Percentiles rank a stretch among this genome's conserved stretches.
These are phyloP conservation scores for Boletus smithii DNA, from an alignment of 1,284 basidiomycete genomes.

Conservation along the genomic window DNA sequence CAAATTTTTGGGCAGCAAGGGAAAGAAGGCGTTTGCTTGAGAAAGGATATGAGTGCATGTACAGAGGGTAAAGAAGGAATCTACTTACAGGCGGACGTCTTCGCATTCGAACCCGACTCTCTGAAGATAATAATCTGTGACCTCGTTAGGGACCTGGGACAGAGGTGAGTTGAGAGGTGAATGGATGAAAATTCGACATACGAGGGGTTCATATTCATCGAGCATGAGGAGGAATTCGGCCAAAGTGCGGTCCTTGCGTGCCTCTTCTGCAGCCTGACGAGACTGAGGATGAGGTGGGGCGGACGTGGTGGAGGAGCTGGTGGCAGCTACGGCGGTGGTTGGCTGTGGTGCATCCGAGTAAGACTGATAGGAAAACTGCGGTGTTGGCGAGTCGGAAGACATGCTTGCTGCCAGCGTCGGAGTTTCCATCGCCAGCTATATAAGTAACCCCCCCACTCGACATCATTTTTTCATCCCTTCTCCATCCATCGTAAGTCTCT, in stretches of 20 bases:
- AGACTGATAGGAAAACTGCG: conserved; percentile 24
- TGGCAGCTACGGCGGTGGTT: conserved; percentile 9
- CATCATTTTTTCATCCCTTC: neutral
- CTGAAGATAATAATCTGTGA: conserved; percentile 97
- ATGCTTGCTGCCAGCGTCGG: conserved; percentile 36
- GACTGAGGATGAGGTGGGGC: conserved; percentile 42
- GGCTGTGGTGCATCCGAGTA: conserved; percentile 23
- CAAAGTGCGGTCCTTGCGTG: conserved; percentile 83
- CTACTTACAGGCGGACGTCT: conserved; percentile 80
- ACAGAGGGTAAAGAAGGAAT: neutral
- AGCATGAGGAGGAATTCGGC: conserved; percentile 95
- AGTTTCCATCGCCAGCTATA: conserved; percentile 27
- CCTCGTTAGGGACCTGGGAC: conserved; percentile 94
- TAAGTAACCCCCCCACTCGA: too few species aligned
- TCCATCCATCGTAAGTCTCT: conserved; percentile 14
- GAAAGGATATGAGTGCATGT: conserved; percentile 4
- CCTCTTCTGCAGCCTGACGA: conserved; percentile 75
- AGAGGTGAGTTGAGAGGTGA: neutral
- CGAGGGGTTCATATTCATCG: conserved; percentile 95
- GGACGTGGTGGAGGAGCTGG: conserved; percentile 17
- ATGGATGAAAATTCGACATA: conserved; percentile 38
- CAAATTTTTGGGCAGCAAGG: conserved; percentile 96
- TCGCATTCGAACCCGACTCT: conserved; percentile 95
- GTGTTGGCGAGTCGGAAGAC: conserved; percentile 34
- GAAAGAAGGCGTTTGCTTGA: conserved; percentile 89